Evolutionary conservation across 768 basidiomycete genomes (phyloP).

Genomic region (Auricularia sp.): DNA sequence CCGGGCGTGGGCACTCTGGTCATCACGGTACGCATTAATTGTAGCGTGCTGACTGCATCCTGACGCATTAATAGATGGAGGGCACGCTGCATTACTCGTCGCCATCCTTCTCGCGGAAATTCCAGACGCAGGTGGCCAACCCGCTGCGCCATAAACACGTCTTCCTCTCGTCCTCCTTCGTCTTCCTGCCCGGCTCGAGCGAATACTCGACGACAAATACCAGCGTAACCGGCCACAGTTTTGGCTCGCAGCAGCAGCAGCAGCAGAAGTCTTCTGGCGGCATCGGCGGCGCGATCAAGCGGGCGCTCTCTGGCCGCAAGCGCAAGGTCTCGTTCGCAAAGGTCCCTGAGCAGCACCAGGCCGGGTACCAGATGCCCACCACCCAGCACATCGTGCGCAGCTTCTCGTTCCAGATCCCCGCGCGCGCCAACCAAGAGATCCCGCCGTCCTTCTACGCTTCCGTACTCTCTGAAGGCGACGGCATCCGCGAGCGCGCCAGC

Average conservation of each 20-base stretch:
- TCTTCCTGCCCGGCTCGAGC: not conserved
- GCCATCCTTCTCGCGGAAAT: not conserved
- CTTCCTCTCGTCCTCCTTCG: not conserved
- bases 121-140: not conserved
- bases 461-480: not conserved
- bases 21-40: not conserved
- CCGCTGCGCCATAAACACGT: conserved; percentile 1
- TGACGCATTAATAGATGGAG: not conserved
- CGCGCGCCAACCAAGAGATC: not conserved
- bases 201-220: not conserved
- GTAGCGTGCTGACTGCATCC: not conserved
- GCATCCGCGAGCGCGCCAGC: not conserved
- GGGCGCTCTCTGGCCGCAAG: not conserved
- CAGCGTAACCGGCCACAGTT: not conserved
- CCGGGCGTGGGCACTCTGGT: not conserved
- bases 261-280: not conserved
- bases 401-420: not conserved
- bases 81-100: conserved; percentile 1
- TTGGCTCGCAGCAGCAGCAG: not conserved
- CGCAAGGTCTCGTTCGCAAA: not conserved
- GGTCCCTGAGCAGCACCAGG: not conserved
- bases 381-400: not conserved
- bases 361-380: not conserved
- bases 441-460: not conserved
- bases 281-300: not conserved